phyloP scores from a whole-genome alignment of 2,329 filamentous ascomycete genomes.

The Trichoderma koningii region DNA sequence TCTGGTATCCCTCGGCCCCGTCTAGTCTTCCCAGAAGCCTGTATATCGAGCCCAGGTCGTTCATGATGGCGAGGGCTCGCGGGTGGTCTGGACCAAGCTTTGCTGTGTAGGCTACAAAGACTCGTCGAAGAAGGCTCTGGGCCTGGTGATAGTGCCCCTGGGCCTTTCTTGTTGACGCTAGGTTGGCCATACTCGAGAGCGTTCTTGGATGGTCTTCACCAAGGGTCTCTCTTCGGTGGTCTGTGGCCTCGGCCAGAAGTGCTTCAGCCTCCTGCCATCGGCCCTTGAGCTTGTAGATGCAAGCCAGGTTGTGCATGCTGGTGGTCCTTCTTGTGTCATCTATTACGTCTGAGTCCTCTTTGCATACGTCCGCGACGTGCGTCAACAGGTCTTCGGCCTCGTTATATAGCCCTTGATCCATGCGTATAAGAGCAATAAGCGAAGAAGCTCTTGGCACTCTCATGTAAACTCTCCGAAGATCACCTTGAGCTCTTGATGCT shows the following conservation, averaged over 20 bases:
- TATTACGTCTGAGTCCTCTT: background rate
- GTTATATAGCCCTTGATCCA: slow-evolving; percentile 12
- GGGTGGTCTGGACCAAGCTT: background rate
- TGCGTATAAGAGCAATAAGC: background rate
- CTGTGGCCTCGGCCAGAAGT: rapidly evolving
- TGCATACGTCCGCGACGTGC: background rate
- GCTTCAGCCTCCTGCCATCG: slow-evolving; percentile 20
- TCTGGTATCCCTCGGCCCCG: background rate
- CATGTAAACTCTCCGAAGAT: too few relatives aligned
- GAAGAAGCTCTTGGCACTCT: background rate
- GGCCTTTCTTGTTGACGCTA: background rate
- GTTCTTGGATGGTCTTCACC: background rate
- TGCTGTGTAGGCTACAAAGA: background rate
- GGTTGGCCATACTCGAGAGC: background rate
- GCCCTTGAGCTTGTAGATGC: slow-evolving; percentile 24
- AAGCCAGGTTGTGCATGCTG: slow-evolving; percentile 25
- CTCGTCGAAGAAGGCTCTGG: background rate
- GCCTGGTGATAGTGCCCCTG: background rate
- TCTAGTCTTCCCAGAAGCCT: background rate
- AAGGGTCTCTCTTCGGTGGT: background rate
- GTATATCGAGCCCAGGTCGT: background rate
- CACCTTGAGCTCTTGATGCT: background rate
- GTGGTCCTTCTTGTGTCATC: background rate
- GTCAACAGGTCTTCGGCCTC: background rate
- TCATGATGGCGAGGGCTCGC: background rate